These are phyloP conservation scores for Nakazawaea ernobii DNA, from an alignment of 805 yeast species.

Conservation along the genomic window DNA sequence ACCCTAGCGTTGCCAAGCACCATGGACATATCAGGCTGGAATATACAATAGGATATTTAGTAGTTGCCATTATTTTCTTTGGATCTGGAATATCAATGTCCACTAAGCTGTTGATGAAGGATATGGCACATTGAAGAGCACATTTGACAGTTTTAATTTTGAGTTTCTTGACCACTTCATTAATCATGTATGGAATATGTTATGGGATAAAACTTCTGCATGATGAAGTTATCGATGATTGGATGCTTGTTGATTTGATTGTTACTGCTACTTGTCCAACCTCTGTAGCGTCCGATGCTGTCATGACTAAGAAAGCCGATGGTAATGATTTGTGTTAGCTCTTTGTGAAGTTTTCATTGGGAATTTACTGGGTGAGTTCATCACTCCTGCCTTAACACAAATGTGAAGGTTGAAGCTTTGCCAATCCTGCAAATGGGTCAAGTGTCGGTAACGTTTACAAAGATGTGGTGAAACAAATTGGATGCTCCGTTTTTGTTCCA, in stretches of 20 bases:
- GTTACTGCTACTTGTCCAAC: constrained; percentile 88
- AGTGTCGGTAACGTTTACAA: constrained; percentile 55
- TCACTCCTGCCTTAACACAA: constrained; percentile 81
- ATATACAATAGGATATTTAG: constrained; percentile 77
- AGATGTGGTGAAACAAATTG: constrained; percentile 83
- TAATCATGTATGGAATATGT: constrained; percentile 69
- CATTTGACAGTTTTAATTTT: constrained; percentile 63
- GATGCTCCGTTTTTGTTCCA: constrained; percentile 79
- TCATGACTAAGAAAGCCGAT: constrained; percentile 82
- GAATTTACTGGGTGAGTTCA: constrained; percentile 77
- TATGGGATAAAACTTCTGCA: constrained; percentile 57
- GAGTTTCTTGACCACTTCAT: constrained; percentile 66
- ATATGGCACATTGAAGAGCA: constrained; percentile 75
- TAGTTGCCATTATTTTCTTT: constrained; percentile 80
- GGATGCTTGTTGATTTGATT: constrained; percentile 77
- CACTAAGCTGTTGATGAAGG: constrained; percentile 52
- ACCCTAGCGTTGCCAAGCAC: constrained; percentile 78
- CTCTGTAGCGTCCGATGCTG: constrained; percentile 86
- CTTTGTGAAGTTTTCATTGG: constrained; percentile 84
- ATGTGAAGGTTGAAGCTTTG: constrained; percentile 67
- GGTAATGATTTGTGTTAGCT: constrained; percentile 77
- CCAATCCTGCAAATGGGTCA: constrained; percentile 65
- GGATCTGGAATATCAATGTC: constrained; percentile 78
- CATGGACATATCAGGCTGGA: constrained; percentile 74
- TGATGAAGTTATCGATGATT: constrained; percentile 56